phyloP scores from a whole-genome alignment of 345 rosid genomes.

The Dipteronia dyeriana region DNA sequence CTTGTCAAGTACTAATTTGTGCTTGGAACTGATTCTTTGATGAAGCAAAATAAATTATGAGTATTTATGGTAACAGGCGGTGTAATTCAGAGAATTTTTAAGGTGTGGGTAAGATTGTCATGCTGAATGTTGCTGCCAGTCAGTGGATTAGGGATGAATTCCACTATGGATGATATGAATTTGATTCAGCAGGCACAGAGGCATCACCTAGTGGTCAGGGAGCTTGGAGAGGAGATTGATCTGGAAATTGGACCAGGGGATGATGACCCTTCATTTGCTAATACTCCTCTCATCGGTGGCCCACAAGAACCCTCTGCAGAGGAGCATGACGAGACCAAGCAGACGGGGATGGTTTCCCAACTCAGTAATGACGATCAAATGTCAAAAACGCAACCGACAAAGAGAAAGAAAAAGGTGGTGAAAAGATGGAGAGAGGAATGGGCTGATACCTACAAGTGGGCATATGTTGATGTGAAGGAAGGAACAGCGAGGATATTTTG shows the following conservation, averaged over 20 bases:
- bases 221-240: slow-evolving; percentile 97
- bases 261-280: slow-evolving; percentile 82
- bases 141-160: slow-evolving; percentile 84
- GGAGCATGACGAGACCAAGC: slow-evolving; percentile 82
- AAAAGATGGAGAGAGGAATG: slow-evolving; percentile 99
- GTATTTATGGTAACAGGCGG: slow-evolving; percentile 25
- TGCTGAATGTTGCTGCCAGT: slow-evolving; percentile 93
- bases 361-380: slow-evolving; percentile 63
- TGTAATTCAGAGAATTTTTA: slow-evolving; percentile 22
- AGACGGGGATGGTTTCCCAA: slow-evolving; percentile 73
- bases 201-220: slow-evolving; percentile 90
- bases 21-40: background rate
- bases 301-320: slow-evolving; percentile 71
- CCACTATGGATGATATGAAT: slow-evolving; percentile 94
- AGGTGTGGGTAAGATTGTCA: slow-evolving; percentile 54
- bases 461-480: slow-evolving; percentile 94
- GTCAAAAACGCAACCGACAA: slow-evolving; percentile 60
- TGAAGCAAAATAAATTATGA: slow-evolving; percentile 4
- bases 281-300: slow-evolving; percentile 67
- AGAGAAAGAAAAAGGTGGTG: slow-evolving; percentile 97
- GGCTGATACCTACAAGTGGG: slow-evolving; percentile 99
- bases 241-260: slow-evolving; percentile 95
- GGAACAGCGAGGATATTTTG: slow-evolving; percentile 98
- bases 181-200: slow-evolving; percentile 95
- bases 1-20: background rate